phyloP scores from a whole-genome alignment of 345 rosid genomes.

The Citrus hindsii region DNA sequence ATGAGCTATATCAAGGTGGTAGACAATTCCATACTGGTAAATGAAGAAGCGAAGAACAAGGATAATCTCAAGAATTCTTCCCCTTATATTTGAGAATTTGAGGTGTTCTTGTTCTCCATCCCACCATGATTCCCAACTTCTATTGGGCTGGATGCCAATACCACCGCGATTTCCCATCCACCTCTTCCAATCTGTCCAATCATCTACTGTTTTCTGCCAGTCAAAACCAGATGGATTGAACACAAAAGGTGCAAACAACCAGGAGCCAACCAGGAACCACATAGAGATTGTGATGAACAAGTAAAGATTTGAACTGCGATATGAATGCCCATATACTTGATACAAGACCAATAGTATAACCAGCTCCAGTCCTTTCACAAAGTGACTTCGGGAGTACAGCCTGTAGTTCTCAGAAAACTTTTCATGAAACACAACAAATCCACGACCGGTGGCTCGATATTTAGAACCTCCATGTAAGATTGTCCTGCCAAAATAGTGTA shows the following conservation, averaged over 20 bases:
- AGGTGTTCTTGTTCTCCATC: slow-evolving; percentile 85
- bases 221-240: slow-evolving; percentile 98
- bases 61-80: slow-evolving; percentile 72
- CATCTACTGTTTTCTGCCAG: slow-evolving; percentile 95
- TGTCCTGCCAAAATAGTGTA: slow-evolving; percentile 91
- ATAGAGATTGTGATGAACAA: slow-evolving; percentile 72
- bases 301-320: slow-evolving; percentile 71
- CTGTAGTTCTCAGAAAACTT: slow-evolving; percentile 91
- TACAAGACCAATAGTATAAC: slow-evolving; percentile 61
- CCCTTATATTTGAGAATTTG: slow-evolving; percentile 60
- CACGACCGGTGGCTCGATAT: slow-evolving; percentile 87
- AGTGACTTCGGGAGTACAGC: slow-evolving; percentile 88
- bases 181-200: slow-evolving; percentile 97
- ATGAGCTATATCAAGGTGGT: slow-evolving; percentile 86
- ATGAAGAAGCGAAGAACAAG: slow-evolving; percentile 60
- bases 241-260: slow-evolving; percentile 95
- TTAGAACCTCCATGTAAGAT: slow-evolving; percentile 90
- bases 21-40: slow-evolving; percentile 48
- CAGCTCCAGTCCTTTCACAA: slow-evolving; percentile 82
- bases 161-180: slow-evolving; percentile 99
- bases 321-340: slow-evolving; percentile 68
- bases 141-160: slow-evolving; percentile 61
- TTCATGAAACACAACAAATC: slow-evolving; percentile 88
- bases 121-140: slow-evolving; percentile 99
- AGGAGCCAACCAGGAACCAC: slow-evolving; percentile 94